A percentile compares a stretch with the other conserved stretches of the same genome.
Conservation (phyloP, 805 yeast genomes). For the Tetrapisispora namnaoensis region DNA sequence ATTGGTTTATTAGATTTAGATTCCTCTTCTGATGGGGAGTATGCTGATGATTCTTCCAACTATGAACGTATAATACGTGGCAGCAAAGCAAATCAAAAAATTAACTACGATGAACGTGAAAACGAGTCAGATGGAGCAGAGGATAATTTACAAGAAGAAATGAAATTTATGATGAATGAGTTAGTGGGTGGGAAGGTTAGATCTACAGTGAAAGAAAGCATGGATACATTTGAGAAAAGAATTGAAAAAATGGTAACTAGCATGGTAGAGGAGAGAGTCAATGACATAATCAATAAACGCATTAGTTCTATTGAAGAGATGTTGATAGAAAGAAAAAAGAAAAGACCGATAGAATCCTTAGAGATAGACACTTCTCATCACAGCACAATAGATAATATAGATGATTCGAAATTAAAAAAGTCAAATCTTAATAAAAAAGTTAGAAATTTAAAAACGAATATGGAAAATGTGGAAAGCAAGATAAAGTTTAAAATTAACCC, state of each 20-base stretch:
- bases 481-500: conserved; percentile 13
- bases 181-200: conserved; percentile 18
- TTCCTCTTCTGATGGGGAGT: conserved; percentile 3
- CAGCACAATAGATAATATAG: background rate
- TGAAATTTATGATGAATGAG: conserved; percentile 20
- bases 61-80: background rate
- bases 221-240: conserved; percentile 5
- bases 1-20: conserved; percentile 6
- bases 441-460: background rate
- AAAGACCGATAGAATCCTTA: background rate
- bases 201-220: conserved; percentile 11
- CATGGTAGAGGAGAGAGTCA: conserved; percentile 7
- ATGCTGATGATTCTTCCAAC: conserved; percentile 6
- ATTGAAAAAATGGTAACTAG: conserved; percentile 6
- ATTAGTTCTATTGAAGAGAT: background rate
- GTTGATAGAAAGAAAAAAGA: background rate
- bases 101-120: conserved; percentile 8
- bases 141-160: conserved; percentile 18
- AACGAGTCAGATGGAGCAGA: conserved; percentile 5
- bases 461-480: background rate
- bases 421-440: background rate
- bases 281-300: background rate
- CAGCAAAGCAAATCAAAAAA: background rate
- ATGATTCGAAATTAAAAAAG: background rate
- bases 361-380: background rate